phyloP scores from a whole-genome alignment of 257 asterid genomes.

The Primulina eburnea region DNA sequence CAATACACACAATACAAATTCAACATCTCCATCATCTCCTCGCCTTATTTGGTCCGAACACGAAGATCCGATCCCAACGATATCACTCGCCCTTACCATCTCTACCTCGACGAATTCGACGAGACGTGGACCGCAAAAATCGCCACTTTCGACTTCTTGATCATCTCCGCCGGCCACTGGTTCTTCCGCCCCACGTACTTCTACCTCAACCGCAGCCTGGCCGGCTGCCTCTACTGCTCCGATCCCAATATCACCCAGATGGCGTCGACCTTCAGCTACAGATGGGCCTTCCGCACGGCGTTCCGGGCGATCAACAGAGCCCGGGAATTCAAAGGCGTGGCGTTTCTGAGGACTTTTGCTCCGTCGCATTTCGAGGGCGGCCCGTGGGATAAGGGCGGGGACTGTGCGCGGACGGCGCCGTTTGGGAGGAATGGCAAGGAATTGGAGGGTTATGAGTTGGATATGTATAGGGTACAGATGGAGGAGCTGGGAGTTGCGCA shows the following conservation, averaged over 20 bases:
- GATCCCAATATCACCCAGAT: slow-evolving; percentile 40
- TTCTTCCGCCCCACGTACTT: slow-evolving; percentile 55
- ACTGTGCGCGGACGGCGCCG: slow-evolving; percentile 47
- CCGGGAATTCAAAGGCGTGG: slow-evolving; percentile 25
- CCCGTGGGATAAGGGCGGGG: slow-evolving; percentile 56
- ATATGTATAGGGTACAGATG: slow-evolving; percentile 41
- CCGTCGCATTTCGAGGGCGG: slow-evolving; percentile 55
- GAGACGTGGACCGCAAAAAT: slow-evolving; percentile 36
- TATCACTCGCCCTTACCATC: slow-evolving; percentile 34
- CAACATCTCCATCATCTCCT: slow-evolving; percentile 49
- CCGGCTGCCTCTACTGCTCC: slow-evolving; percentile 56
- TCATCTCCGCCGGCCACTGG: slow-evolving; percentile 63
- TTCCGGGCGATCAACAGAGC: slow-evolving; percentile 30
- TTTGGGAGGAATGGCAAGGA: slow-evolving; percentile 39
- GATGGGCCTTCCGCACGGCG: slow-evolving; percentile 42
- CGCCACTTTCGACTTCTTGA: slow-evolving; percentile 36
- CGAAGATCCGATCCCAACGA: slow-evolving; percentile 36
- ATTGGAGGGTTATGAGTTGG: slow-evolving; percentile 29
- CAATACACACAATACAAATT: slow-evolving; percentile 45
- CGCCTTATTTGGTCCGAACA: slow-evolving; percentile 49
- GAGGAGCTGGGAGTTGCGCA: slow-evolving; percentile 42
- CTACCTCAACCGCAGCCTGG: slow-evolving; percentile 40
- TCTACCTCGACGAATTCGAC: slow-evolving; percentile 56
- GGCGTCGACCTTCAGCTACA: slow-evolving; percentile 38
- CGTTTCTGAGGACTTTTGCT: slow-evolving; percentile 42